phyloP scores from a whole-genome alignment of 768 basidiomycete genomes.

The Boletus tomentosulus region DNA sequence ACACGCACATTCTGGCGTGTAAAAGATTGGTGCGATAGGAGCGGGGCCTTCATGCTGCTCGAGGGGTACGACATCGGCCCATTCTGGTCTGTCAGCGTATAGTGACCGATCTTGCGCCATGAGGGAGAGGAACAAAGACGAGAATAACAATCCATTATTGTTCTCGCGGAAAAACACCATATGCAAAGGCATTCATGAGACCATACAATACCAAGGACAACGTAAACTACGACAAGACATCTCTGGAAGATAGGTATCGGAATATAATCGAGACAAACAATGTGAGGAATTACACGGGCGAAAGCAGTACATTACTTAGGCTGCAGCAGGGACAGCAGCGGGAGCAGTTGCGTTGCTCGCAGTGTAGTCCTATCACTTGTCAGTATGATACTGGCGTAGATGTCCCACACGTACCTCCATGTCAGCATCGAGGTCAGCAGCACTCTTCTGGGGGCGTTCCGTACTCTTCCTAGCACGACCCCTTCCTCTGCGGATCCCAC shows the following conservation, averaged over 20 bases:
- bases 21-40: constrained; percentile 90
- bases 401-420: constrained; percentile 71
- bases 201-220: constrained; percentile 20
- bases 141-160: background rate
- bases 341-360: constrained; percentile 45
- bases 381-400: background rate
- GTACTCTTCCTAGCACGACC: constrained; percentile 40
- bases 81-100: constrained; percentile 65
- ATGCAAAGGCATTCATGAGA: constrained; percentile 6
- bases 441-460: constrained; percentile 73
- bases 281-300: constrained; percentile 1
- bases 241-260: constrained; percentile 17
- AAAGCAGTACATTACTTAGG: constrained; percentile 10
- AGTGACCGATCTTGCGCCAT: constrained; percentile 26
- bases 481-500: constrained; percentile 47
- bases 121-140: background rate
- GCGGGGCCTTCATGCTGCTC: constrained; percentile 74
- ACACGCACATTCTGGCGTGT: constrained; percentile 78
- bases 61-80: constrained; percentile 77
- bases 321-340: constrained; percentile 43
- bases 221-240: constrained; percentile 20
- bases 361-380: constrained; percentile 57
- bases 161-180: background rate
- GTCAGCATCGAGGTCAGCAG: constrained; percentile 92
- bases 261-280: constrained; percentile 15